Evolutionary conservation across 192 early-diverging fungal species (phyloP), one percentile per base, ranked within the genome.

Genomic region (Coemansia sp.): DNA sequence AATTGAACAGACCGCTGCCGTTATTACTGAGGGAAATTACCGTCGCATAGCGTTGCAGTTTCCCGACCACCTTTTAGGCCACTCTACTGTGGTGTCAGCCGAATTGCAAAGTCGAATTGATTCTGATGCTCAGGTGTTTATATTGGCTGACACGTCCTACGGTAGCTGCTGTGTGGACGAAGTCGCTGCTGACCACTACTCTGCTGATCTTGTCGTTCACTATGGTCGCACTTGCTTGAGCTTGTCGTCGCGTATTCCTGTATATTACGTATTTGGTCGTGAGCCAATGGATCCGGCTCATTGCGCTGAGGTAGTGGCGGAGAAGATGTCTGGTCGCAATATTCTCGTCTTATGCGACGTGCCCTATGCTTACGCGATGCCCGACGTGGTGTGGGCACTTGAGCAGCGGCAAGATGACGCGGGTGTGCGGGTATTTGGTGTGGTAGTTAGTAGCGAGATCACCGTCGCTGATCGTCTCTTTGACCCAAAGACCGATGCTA

Each of bases 161-260:
- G 97, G 97, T 72, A 94, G 94, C 78, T 99, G 98, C 78, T 99
- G 98, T 76, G 95, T 97, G 1, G 98, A 99, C 75, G 95, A 97
- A 70, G 92, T 99, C 2, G 96, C 98, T 24, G 95, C 96, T 8
- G 87, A 95, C 78, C 98, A 99, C 71, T 90, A 89, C 39, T 61
- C 80, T 9, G 89, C 95, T 15, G 93, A 98, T 52, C 71, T 94
- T n/a, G 90, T 99, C 34, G 88, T 99, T 34, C 98, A 99, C 78
- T 99, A 94, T 86, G 98, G 98, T 3, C 90, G 90, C 24, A 89
- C 96, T 8, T 99, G 98, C 71, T 79, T 98, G 44, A 92, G 90
- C 69, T 87, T 91, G 88, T 89, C 94, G 18, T 88, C 93, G 29
- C 90, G 89, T 1, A 74, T 93, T 0, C 94, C 97, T 5, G 94